Evolutionary conservation across 2,329 filamentous ascomycete genomes (phyloP), one percentile per base, ranked within the genome.

Genomic region (Venturia aucupariae): DNA sequence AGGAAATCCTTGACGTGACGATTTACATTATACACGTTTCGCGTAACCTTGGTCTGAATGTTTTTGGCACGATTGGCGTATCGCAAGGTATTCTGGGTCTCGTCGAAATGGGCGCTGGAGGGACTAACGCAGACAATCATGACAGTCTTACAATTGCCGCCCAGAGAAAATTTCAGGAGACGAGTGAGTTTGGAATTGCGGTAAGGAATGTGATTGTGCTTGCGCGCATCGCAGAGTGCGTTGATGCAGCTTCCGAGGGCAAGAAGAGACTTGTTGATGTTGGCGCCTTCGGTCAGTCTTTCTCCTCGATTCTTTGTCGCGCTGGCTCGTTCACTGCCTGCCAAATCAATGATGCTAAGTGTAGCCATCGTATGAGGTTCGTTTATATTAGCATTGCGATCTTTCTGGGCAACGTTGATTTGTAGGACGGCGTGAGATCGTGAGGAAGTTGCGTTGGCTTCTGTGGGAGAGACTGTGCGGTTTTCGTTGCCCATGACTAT

Each of bases 41-140:
- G 87, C n/a, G 94, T 97, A 65, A 97, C 92, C 82, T 99, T 99
- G 66, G 94, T 99, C 79, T 97, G 95, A 73, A 99, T 99, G 72
- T 99, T 99, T 84, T 99, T 99, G 66, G 94, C 94, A 69, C 94
- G 85, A 76, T 99, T 97, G 61, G 94, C 94, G 72, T 99, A 99
- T 70, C 95, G 90, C 22, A 99, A 82, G 0, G 94, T 99, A 75
- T 99, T 99, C 72, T 99, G 94, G 0, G 93, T 97, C 77, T 99
- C 94, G 75, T 99, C 94, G 70, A 94, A 99, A 76, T 99, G 94
- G 5, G 90, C 89, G 72, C 94, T 97, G 0, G 92, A 97, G 1
- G 94, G 94, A 70, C 92, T 97, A 63, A 99, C 90, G 72, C 94
- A 99, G 32, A 99, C 94, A 75, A 99, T 97, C 94, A 99, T 99